Conservation (phyloP, 2,329 filamentous ascomycete species). For the Cercospora sojina region DNA sequence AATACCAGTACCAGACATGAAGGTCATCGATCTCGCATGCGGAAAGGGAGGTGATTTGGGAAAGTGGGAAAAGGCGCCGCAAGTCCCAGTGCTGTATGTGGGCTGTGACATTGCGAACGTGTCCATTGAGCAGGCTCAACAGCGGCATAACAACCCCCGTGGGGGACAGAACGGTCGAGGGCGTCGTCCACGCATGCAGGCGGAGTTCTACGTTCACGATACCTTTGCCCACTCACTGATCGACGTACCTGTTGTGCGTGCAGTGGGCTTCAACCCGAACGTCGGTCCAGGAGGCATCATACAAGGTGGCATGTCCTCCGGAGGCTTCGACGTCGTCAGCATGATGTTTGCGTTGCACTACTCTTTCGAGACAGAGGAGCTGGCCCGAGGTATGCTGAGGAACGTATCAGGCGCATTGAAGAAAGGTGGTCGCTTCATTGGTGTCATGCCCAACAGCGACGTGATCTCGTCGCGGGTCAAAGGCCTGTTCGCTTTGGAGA, state of each 20-base stretch:
- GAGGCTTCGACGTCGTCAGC: conserved; percentile 87
- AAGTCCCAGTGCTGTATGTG: conserved; percentile 87
- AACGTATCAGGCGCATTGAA: conserved; percentile 89
- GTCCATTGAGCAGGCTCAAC: conserved; percentile 84
- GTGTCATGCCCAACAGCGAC: conserved; percentile 95
- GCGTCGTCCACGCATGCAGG: conserved; percentile 59
- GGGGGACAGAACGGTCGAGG: conserved; percentile 37
- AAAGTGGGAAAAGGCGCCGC: conserved; percentile 95
- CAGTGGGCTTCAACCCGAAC: conserved; percentile 83
- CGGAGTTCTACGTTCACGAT: conserved; percentile 85
- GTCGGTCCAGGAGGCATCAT: conserved; percentile 58
- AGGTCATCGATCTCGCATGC: conserved; percentile 91
- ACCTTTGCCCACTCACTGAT: conserved; percentile 84
- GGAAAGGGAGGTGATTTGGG: conserved; percentile 93
- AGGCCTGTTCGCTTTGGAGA: conserved; percentile 64
- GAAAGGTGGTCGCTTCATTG: conserved; percentile 91
- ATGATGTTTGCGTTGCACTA: conserved; percentile 99
- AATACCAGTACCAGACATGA: conserved; percentile 54
- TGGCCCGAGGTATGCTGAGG: conserved; percentile 85
- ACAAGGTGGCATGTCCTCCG: conserved; percentile 69
- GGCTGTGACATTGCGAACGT: conserved; percentile 91
- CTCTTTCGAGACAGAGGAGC: conserved; percentile 88
- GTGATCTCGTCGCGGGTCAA: conserved; percentile 78
- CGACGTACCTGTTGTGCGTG: conserved; percentile 74
- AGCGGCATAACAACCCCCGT: conserved; percentile 64